A percentile compares a stretch with the other conserved stretches of the same genome.
These are phyloP conservation scores for Penicillium sp. DNA, from an alignment of 2,329 filamentous ascomycete species.

Conservation along the genomic window DNA sequence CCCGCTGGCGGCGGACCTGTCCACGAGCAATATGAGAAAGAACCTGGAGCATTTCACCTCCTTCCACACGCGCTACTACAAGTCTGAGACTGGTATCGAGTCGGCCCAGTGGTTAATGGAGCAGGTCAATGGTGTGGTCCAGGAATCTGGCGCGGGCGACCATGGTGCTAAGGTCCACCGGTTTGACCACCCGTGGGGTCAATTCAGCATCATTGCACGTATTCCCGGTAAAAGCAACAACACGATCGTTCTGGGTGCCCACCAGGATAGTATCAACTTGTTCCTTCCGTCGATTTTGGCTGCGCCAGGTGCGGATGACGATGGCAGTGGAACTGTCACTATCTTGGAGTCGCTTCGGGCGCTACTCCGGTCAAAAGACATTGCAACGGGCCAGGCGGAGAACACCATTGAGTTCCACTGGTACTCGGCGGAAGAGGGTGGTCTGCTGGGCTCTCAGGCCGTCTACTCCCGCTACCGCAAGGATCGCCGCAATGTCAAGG, in stretches of 20 bases:
- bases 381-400: conserved; percentile 63
- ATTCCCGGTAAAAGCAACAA: conserved; percentile 80
- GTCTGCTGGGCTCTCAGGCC: conserved; percentile 79
- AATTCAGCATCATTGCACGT: conserved; percentile 84
- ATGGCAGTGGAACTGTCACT: conserved; percentile 87
- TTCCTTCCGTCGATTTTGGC: conserved; percentile 77
- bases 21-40: conserved; percentile 67
- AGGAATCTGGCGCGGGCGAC: conserved; percentile 62
- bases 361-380: conserved; percentile 64
- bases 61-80: conserved; percentile 56
- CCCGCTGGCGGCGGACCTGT: conserved; percentile 61
- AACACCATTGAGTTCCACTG: conserved; percentile 97
- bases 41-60: conserved; percentile 67
- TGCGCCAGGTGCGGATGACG: conserved; percentile 91
- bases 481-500: conserved; percentile 69
- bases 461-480: conserved; percentile 79
- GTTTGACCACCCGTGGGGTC: conserved; percentile 80
- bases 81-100: conserved; percentile 61
- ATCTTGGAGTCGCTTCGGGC: conserved; percentile 87
- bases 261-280: conserved; percentile 93
- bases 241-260: conserved; percentile 82
- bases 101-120: conserved; percentile 82
- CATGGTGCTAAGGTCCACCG: conserved; percentile 62
- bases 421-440: conserved; percentile 88
- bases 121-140: conserved; percentile 66